Base-by-base conservation (phyloP, 768 basidiomycete species). In the Tylopilus sp. region DNA sequence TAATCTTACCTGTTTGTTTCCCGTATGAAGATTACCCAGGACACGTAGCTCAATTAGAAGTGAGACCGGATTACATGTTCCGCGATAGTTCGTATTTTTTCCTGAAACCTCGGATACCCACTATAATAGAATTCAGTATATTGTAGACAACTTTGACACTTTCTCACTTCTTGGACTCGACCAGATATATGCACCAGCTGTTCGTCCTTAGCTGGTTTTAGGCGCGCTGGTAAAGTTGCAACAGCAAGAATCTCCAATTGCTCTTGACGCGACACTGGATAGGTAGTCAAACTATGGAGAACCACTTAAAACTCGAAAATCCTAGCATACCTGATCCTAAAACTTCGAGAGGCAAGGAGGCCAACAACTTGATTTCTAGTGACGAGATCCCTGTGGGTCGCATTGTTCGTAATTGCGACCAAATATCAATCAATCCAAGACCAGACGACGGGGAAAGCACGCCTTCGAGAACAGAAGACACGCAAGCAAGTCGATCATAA, bases 341-440 rank as follows among this genome's bases (percentile, higher is more conserved):
- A 40, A 31, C 22, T 21, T 52, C 44, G 11, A 26, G 4, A 4
- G 55, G 50, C 10, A 31, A 44, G 23, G 55, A 38, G 18, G 51
- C 57, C 22, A 69, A 42, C 18, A 38, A 22, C 22, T n/a, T 55
- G 20, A 71, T 40, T 9, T 65, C 66, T 20, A 20, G 8, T 10
- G 50, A 66, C 6, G 49, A 58, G 10, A 58, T 44, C 26, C 57
- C 60, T 40, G 41, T 51, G 35, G 40, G 44, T 52, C 47, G 50
- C 18, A 58, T 58, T 12, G 38, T 35, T 11, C 61, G 75, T 48
- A 84, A 66, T 6, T 63, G 66, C 12, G 75, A 71, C 92, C 92
- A 95, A 31, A 95, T 79, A 20, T 83, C 75, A 18, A 78, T 70
- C 64, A 94, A 71, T 21, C 86, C 88, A 22, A 81, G 73, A 4